Evolutionary conservation across 306 rosid species (phyloP).

Genomic region (Cicer cuneatum): DNA sequence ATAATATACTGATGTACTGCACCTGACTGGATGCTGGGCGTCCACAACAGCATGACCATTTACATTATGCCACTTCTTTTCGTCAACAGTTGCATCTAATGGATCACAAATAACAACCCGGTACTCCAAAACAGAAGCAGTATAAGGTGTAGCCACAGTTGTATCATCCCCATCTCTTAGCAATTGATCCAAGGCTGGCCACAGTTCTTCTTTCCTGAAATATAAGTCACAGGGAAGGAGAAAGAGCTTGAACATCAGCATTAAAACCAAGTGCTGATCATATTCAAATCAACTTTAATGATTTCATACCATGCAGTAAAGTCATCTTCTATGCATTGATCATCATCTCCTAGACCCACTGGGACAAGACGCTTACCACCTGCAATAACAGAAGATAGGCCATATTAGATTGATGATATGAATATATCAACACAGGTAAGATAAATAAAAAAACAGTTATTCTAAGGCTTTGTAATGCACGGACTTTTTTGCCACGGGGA

Average conservation of each 20-base stretch:
- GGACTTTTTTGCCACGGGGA: slow-evolving; percentile 16
- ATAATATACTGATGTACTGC: slow-evolving; percentile 12
- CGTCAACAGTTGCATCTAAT: slow-evolving; percentile 57
- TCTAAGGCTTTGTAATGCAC: slow-evolving; percentile 18
- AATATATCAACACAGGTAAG: slow-evolving; percentile 13
- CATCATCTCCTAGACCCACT: slow-evolving; percentile 97
- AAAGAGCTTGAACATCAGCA: slow-evolving; percentile 8
- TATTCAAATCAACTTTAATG: slow-evolving; percentile 35
- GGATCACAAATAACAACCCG: slow-evolving; percentile 72
- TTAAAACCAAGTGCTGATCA: slow-evolving; percentile 17
- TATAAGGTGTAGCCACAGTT: slow-evolving; percentile 83
- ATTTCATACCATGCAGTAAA: slow-evolving; percentile 88
- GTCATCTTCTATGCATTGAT: slow-evolving; percentile 98
- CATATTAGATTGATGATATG: slow-evolving; percentile 30
- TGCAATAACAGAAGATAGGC: slow-evolving; percentile 47
- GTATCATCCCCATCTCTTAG: slow-evolving; percentile 82
- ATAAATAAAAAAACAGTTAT: neutral
- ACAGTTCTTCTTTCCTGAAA: slow-evolving; percentile 83
- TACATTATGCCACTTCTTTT: slow-evolving; percentile 68
- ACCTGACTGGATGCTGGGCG: slow-evolving; percentile 99
- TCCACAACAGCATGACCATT: slow-evolving; percentile 85
- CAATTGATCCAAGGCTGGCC: slow-evolving; percentile 91
- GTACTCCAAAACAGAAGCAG: slow-evolving; percentile 84
- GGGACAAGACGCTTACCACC: slow-evolving; percentile 85
- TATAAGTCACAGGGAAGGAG: slow-evolving; percentile 27